Conservation (phyloP, 1,139 yeast species). For the Magnusiomyces fungicola region DNA sequence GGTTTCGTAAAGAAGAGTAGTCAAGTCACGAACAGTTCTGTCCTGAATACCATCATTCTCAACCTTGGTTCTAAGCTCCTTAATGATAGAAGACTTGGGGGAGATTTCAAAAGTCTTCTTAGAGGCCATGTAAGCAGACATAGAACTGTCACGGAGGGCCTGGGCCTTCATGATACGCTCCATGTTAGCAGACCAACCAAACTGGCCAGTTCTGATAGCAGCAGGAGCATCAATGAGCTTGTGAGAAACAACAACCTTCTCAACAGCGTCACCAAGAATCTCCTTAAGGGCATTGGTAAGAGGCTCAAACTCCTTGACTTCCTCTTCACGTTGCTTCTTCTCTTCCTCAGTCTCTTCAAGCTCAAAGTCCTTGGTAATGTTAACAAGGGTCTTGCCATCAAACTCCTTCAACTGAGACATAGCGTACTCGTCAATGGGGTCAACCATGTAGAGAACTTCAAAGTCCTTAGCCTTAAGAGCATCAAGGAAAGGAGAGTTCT, state of each 20-base stretch:
- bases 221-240: conserved; percentile 98
- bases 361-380: conserved; percentile 98
- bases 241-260: conserved; percentile 97
- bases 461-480: conserved; percentile 98
- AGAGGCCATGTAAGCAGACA: conserved; percentile 99
- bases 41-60: conserved; percentile 96
- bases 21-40: conserved; percentile 96
- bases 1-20: conserved; percentile 93
- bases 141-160: conserved; percentile 97
- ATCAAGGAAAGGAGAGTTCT: conserved; percentile 98
- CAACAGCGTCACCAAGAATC: conserved; percentile 96
- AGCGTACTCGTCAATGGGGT: conserved; percentile 99
- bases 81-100: conserved; percentile 92
- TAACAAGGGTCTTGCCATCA: conserved; percentile 98
- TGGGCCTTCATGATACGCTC: conserved; percentile 99
- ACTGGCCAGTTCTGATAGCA: conserved; percentile 99
- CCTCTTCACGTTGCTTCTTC: conserved; percentile 88
- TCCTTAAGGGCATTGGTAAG: conserved; percentile 95
- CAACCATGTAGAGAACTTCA: conserved; percentile 95
- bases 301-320: conserved; percentile 84
- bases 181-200: conserved; percentile 99
- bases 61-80: conserved; percentile 92
- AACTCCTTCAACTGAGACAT: conserved; percentile 99
- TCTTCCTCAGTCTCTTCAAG: conserved; percentile 98
- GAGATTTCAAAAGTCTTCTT: conserved; percentile 99